Conservation (phyloP, 352 stramenopile species). For the Phytophthora citrophthora region DNA sequence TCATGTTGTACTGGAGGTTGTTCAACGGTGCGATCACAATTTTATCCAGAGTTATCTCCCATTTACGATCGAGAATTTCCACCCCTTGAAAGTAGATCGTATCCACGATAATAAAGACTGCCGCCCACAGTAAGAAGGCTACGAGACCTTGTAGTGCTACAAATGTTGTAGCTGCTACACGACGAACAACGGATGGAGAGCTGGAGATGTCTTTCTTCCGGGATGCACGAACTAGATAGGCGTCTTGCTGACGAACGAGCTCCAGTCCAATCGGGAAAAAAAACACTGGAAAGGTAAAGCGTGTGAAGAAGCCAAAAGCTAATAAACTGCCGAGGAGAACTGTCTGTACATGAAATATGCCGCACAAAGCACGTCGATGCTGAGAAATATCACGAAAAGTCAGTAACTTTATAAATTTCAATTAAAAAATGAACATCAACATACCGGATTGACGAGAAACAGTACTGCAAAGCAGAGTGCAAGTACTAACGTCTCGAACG, state of each 20-base stretch:
- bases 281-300: conserved; percentile 87
- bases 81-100: conserved; percentile 61
- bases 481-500: conserved; percentile 71
- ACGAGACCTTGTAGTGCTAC: conserved; percentile 53
- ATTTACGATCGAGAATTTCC: conserved; percentile 22
- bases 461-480: conserved; percentile 60
- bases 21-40: conserved; percentile 79
- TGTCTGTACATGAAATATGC: conserved; percentile 54
- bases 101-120: conserved; percentile 52
- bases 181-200: conserved; percentile 13
- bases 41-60: conserved; percentile 14
- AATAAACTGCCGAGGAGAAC: conserved; percentile 68
- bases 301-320: conserved; percentile 75
- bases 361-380: conserved; percentile 46
- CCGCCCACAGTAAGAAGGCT: conserved; percentile 46
- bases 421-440: conserved; percentile 8
- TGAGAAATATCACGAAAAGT: conserved; percentile 22
- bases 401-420: conserved; percentile 2
- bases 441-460: conserved; percentile 52
- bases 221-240: conserved; percentile 35
- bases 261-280: conserved; percentile 78
- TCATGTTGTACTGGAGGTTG: conserved; percentile 93
- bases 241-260: conserved; percentile 65
- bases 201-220: conserved; percentile 27
- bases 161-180: conserved; percentile 30